Base-by-base conservation (phyloP, 2,329 filamentous ascomycete genomes). In the Claviceps cyperi region DNA sequence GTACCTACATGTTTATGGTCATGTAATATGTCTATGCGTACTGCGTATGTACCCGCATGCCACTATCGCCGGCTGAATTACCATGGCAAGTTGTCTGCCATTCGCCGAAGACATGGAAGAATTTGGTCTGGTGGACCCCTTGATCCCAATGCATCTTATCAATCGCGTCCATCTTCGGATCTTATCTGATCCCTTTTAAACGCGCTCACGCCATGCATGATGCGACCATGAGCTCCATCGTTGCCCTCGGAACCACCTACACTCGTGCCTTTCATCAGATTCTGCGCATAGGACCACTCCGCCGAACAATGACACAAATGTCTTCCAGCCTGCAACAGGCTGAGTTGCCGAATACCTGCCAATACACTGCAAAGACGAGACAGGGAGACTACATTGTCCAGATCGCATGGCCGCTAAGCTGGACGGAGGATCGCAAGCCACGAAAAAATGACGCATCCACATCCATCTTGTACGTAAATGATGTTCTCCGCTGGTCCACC, bases 381-480 rank as follows among this genome's bases (percentile, higher is more conserved):
- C 56, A 61, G 41, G 61, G 61, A 13, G 59, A 62, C 15, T 64
- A 63, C 32, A 52, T 62, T 3, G 51, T 65, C 4, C 62, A 65
- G 50, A 53, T 64, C 7, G 57, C 60, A 8, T 65, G 58, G 58
- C 62, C 60, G 8, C 32, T 63, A n/a, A 53, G 52, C 37, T 64
- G 60, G 62, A 53, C 52, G 2, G 54, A 55, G 35, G 57, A 62
- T 47, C 56, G 59, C 1, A 53, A 50, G 4, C 57, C 54, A 9
- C 52, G 51, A 6, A 51, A 59, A 32, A 49, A 58, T 28, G 58
- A 62, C 5, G 46, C 48, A 15, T 36, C 45, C 1, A 52, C 58
- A 7, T 58, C 59, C 5, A 55, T 57, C 19, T 45, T 64, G 62
- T 64, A 49, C 52, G 61, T 55, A 9, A 17, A 43, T 15, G 21